phyloP scores from a whole-genome alignment of 1,139 yeast genomes.

The Torulaspora pretoriensis region DNA sequence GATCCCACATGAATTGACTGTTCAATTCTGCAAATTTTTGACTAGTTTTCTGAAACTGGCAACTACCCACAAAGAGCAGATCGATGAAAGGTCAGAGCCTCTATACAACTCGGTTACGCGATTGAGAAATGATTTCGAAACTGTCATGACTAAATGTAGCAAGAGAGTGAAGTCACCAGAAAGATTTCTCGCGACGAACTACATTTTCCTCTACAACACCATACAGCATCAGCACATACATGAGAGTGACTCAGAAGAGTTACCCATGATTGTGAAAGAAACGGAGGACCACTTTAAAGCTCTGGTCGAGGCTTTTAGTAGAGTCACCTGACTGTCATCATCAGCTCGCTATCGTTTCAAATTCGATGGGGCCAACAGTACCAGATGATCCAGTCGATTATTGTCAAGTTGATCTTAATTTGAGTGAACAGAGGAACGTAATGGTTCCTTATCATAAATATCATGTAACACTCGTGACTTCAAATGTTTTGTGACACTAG shows the following conservation, averaged over 20 bases:
- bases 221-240: slow-evolving; percentile 22
- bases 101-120: slow-evolving; percentile 63
- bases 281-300: slow-evolving; percentile 30
- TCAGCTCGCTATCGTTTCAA: background rate
- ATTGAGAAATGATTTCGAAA: slow-evolving; percentile 75
- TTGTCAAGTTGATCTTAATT: too few relatives aligned
- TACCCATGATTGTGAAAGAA: slow-evolving; percentile 29
- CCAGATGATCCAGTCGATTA: too few relatives aligned
- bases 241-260: slow-evolving; percentile 10
- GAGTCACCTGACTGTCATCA: slow-evolving; percentile 11
- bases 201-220: slow-evolving; percentile 37
- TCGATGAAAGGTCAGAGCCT: slow-evolving; percentile 55
- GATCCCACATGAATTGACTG: slow-evolving; percentile 67
- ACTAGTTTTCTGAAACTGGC: slow-evolving; percentile 66
- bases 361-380: too few relatives aligned
- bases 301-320: slow-evolving; percentile 32
- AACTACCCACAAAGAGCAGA: slow-evolving; percentile 30
- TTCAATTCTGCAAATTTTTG: slow-evolving; percentile 72
- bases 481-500: background rate
- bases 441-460: background rate
- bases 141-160: slow-evolving; percentile 64
- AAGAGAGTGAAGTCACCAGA: slow-evolving; percentile 55
- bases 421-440: too few relatives aligned
- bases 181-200: slow-evolving; percentile 72
- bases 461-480: background rate